A percentile compares a stretch with the other conserved stretches of the same genome.
These are phyloP conservation scores for Globisporangium iwayamae DNA, from an alignment of 352 stramenopile genomes.

Conservation along the genomic window DNA sequence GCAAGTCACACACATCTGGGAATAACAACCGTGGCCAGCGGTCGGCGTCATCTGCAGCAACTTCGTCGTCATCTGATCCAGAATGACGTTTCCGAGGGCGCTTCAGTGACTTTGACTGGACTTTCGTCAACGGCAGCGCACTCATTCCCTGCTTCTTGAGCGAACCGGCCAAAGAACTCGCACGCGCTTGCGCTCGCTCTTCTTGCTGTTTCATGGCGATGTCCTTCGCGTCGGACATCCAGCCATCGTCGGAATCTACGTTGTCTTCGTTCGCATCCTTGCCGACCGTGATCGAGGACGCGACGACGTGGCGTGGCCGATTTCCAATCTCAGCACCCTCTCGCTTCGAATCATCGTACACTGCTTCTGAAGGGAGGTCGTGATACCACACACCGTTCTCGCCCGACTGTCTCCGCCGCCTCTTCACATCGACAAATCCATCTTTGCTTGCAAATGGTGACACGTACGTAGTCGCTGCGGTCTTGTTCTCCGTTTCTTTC, in stretches of 20 bases:
- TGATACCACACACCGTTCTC: conserved; percentile 6
- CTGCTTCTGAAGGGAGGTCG: conserved; percentile 19
- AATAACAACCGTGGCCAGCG: conserved; percentile 52
- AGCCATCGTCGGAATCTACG: conserved; percentile 41
- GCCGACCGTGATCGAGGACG: conserved; percentile 23
- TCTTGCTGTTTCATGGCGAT: conserved; percentile 9
- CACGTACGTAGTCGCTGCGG: conserved; percentile 30
- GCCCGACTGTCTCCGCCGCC: conserved; percentile 12
- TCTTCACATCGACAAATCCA: conserved; percentile 27
- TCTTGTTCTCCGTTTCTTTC: conserved; percentile 20
- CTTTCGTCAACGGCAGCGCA: conserved; percentile 5
- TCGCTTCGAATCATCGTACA: conserved; percentile 35
- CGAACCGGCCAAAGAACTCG: not conserved
- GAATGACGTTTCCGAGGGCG: not conserved
- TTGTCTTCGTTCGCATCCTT: not conserved
- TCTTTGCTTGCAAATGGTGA: conserved; percentile 50
- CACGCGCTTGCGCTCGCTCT: not conserved
- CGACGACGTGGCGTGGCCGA: conserved; percentile 40
- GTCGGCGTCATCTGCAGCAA: conserved; percentile 20
- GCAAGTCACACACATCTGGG: conserved; percentile 26
- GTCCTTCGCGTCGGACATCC: conserved; percentile 63
- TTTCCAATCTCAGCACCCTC: conserved; percentile 17
- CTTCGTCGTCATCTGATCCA: conserved; percentile 24
- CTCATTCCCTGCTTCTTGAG: not conserved
- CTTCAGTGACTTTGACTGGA: conserved; percentile 5